Conservation (phyloP, 257 asterid species). For the Striga asiatica region DNA sequence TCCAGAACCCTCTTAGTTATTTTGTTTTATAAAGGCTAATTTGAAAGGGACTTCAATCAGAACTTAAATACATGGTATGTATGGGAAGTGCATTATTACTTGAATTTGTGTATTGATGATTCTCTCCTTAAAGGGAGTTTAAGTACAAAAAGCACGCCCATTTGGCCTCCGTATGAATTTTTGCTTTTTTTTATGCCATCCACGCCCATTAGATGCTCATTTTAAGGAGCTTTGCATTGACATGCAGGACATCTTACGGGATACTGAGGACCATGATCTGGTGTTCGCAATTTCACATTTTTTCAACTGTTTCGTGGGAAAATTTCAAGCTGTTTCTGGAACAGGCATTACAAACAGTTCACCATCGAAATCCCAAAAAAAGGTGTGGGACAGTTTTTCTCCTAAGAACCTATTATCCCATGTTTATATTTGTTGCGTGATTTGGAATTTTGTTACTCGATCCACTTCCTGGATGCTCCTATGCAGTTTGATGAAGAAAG, state of each 20-base stretch:
- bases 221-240: too few species aligned
- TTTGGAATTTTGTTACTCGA: not conserved
- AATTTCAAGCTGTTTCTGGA: constrained; percentile 26
- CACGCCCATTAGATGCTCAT: too few species aligned
- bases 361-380: constrained; percentile 48
- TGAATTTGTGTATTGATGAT: not conserved
- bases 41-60: not conserved
- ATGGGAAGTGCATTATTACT: too few species aligned
- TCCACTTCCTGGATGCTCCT: not conserved
- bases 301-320: constrained; percentile 66
- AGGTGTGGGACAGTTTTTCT: constrained; percentile 23
- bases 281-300: constrained; percentile 61
- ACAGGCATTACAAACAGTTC: constrained; percentile 32
- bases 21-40: not conserved
- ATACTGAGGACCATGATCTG: constrained; percentile 73
- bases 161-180: not conserved
- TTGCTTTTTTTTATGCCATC: constrained; percentile 1
- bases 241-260: constrained; percentile 69
- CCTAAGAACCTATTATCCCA: not conserved
- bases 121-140: not conserved
- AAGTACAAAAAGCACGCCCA: not conserved
- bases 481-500: not conserved
- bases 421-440: not conserved
- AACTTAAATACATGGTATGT: not conserved
- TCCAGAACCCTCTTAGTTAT: not conserved